phyloP scores from a whole-genome alignment of 192 early-diverging fungal species.

The Umbelopsis isabellina region DNA sequence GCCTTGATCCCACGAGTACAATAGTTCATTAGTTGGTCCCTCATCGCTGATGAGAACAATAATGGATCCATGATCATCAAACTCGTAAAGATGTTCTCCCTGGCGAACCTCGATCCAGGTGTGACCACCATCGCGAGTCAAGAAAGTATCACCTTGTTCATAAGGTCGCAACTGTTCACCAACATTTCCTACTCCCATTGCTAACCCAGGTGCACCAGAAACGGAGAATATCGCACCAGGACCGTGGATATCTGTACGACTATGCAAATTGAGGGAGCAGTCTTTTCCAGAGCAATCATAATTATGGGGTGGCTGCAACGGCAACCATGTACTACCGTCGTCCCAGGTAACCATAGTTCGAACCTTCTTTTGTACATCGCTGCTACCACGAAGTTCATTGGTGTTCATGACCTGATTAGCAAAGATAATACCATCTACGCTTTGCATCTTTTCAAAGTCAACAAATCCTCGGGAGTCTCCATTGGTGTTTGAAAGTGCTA shows the following conservation, averaged over 20 bases:
- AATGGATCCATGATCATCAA: conserved; percentile 92
- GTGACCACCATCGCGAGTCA: conserved; percentile 85
- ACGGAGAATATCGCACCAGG: conserved; percentile 70
- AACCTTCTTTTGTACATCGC: conserved; percentile 64
- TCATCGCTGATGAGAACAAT: conserved; percentile 77
- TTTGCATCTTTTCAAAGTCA: conserved; percentile 91
- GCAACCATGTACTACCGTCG: conserved; percentile 79
- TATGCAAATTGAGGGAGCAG: conserved; percentile 83
- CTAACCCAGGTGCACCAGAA: conserved; percentile 71
- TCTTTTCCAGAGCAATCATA: conserved; percentile 35
- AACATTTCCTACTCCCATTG: conserved; percentile 92
- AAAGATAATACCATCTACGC: conserved; percentile 82
- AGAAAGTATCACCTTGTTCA: conserved; percentile 68
- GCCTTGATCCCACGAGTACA: conserved; percentile 85
- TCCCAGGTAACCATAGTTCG: conserved; percentile 85
- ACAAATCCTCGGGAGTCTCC: conserved; percentile 72
- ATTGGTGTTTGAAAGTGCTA: conserved; percentile 81
- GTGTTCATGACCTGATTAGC: conserved; percentile 87
- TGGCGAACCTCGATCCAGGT: conserved; percentile 78
- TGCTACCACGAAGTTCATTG: conserved; percentile 56
- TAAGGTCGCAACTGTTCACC: conserved; percentile 65
- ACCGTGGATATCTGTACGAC: conserved; percentile 67
- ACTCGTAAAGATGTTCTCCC: conserved; percentile 73
- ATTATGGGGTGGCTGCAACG: conserved; percentile 55
- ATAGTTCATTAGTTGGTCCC: conserved; percentile 63